A percentile compares a stretch with the other conserved stretches of the same genome.
Conservation (phyloP, 306 rosid species). For the Quercus mongolica region DNA sequence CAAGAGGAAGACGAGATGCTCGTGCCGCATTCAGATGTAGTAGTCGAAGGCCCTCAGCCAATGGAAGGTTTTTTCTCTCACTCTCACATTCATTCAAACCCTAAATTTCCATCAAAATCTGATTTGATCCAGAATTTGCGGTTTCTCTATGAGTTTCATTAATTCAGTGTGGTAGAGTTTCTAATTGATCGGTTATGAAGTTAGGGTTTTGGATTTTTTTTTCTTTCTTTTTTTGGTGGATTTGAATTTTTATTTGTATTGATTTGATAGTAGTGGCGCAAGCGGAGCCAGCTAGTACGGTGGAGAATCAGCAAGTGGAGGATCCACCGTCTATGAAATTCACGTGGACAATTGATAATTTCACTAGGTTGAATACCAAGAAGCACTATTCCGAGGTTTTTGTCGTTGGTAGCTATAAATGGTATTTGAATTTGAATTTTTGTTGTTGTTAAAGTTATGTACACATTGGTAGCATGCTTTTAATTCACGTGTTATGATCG, state of each 20-base stretch:
- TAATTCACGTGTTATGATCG: background rate
- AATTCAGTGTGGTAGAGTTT: background rate
- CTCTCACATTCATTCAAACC: background rate
- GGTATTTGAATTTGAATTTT: slow-evolving; percentile 30
- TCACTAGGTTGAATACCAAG: slow-evolving; percentile 54
- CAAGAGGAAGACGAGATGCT: slow-evolving; percentile 63
- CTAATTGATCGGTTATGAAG: background rate
- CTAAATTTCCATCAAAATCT: slow-evolving; percentile 7
- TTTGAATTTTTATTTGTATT: background rate
- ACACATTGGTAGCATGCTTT: too few species aligned
- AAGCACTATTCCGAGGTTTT: slow-evolving; percentile 63
- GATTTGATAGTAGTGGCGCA: slow-evolving; percentile 31
- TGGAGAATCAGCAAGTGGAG: slow-evolving; percentile 52
- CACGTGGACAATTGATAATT: slow-evolving; percentile 68
- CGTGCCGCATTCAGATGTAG: slow-evolving; percentile 54
- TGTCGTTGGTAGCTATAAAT: slow-evolving; percentile 52
- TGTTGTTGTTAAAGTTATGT: background rate
- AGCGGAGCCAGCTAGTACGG: slow-evolving; percentile 44
- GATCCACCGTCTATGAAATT: slow-evolving; percentile 62
- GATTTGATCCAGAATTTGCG: slow-evolving; percentile 13
- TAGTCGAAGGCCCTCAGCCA: slow-evolving; percentile 59
- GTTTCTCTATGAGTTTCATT: background rate
- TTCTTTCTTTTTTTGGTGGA: background rate
- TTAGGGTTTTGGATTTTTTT: slow-evolving; percentile 21
- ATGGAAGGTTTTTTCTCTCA: slow-evolving; percentile 49